Evolutionary conservation across 495 filamentous ascomycete genomes (phyloP), one percentile per base, ranked within the genome.

Genomic region (Lasiosphaeriaceae sp.): DNA sequence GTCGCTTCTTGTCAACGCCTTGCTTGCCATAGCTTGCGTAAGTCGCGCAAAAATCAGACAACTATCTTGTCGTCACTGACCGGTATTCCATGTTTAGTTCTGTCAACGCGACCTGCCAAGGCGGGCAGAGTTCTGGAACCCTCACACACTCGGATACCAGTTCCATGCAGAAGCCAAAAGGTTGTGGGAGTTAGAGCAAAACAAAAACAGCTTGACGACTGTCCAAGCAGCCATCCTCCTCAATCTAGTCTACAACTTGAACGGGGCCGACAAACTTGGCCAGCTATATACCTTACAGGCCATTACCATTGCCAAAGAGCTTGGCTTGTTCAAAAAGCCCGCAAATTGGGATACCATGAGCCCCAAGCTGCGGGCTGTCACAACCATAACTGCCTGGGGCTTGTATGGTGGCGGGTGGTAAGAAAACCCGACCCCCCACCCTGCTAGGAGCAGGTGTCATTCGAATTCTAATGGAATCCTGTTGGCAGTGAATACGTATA

Each of bases 151-250:
- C 12, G 57, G 51, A 1, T 73, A 71, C 35, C 61, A 64, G 29
- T 71, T 73, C 34, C 34, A 64, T 5, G 66, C 70, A 23, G 65
- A 73, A 49, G 68, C 68, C 1, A 67, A 61, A 49, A 59, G 68
- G 26, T 51, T 73, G 16, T 71, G 70, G 70, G 63, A 73, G 23
- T 11, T 67, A 2, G 68, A 72, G 52, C 55, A 50, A 11, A 50
- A 41, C 21, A 57, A 29, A 14, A 21, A 39, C 0, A 61, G 50
- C 6, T n/a, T 72, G 4, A 67, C 66, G 8, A 64, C 63, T 11
- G 60, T 66, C 7, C 66, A 68, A 41, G 61, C 63, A 0, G 59
- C 62, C 11, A 54, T 69, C 19, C 37, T 55, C 11, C 41, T 57
- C 12, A 58, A 66, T 41, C 23, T 71, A 16, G 55, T 66, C 11